Evolutionary conservation across 176 grass and related monocot genomes (phyloP), one percentile per base, ranked within the genome.

Genomic region (Lolium perenne): DNA sequence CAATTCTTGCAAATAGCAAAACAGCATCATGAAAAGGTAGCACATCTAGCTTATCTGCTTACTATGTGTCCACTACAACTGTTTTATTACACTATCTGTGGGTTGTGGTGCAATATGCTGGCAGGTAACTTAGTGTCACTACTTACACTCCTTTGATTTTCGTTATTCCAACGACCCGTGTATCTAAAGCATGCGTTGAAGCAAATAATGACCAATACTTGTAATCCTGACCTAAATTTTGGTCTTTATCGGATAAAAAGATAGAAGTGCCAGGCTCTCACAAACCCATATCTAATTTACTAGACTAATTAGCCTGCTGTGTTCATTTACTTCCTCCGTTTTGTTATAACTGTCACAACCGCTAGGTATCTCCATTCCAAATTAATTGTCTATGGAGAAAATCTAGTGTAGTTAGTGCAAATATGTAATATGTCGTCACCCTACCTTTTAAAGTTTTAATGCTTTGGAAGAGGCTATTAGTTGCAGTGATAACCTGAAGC

Each of bases 21-120:
- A 71, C 92, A 94, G 38, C 62, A 94, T 79, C 94, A 99, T 89
- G 89, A 96, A 86, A 99, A 97, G 97, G 97, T 99, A 83, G 62
- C 51, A 53, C 47, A 20, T 78, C 23, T 83, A 69, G 46, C 86
- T 76, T 81, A 53, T 49, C 77, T 84, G 60, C 41, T 84, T 84
- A 71, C 48, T 45, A 80, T 60, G 16, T 53, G 72, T 77, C 48
- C 32, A 57, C 26, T 82, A 74, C 63, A 66, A 53, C 14, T 76
- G 72, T 53, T 76, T 53, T 53, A 76, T 51, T 51, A 32, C 47
- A 76, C 10, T 67, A 74, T 16, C 54, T 75, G 46, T 65, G 47
- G 59, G 47, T 74, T 74, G 67, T 83, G 63, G 41, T 7, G 15
- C 76, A 26, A 79, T 26, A 49, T 6, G 22, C 55, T 55, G 23